Evolutionary conservation across 768 basidiomycete genomes (phyloP).

Genomic region (Gloeophyllum trabeum): DNA sequence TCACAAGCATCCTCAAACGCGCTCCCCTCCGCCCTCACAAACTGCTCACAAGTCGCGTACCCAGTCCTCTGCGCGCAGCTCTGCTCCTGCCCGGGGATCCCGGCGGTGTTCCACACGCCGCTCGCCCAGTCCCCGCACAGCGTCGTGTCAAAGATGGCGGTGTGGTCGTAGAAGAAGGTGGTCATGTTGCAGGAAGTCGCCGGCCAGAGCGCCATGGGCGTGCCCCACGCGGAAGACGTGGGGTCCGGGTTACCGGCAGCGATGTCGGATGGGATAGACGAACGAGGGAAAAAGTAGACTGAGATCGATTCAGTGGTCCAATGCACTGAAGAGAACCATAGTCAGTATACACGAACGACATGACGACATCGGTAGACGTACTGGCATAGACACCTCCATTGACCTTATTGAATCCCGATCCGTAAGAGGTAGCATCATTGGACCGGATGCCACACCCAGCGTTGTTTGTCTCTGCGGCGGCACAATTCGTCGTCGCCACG

Average conservation of each 20-base stretch:
- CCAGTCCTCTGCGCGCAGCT: constrained; percentile 83
- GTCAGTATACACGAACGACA: constrained; percentile 21
- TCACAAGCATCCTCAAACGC: constrained; percentile 70
- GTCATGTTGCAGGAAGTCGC: constrained; percentile 64
- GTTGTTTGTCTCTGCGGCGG: constrained; percentile 57
- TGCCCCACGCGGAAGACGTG: constrained; percentile 53
- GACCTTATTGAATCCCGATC: constrained; percentile 75
- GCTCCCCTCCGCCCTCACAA: constrained; percentile 60
- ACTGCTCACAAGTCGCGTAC: constrained; percentile 69
- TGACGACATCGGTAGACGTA: constrained; percentile 34
- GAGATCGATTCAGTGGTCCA: constrained; percentile 72
- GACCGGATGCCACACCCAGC: constrained; percentile 77
- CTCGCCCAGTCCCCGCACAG: constrained; percentile 91
- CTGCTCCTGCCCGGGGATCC: constrained; percentile 75
- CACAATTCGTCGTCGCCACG: constrained; percentile 65
- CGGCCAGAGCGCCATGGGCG: constrained; percentile 72
- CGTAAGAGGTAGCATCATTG: constrained; percentile 51
- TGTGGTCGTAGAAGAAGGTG: constrained; percentile 68
- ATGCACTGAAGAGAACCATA: no score
- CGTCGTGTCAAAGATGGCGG: constrained; percentile 78
- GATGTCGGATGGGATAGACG: constrained; percentile 69
- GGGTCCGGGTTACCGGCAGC: constrained; percentile 63
- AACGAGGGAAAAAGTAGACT: constrained; percentile 74
- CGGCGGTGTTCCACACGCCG: constrained; percentile 58
- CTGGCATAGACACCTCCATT: constrained; percentile 86